Percentiles rank a stretch among this genome's conserved stretches.
Conservation (phyloP, 169 alveolate genomes). For the Pseudocohnilembus persalinus region DNA sequence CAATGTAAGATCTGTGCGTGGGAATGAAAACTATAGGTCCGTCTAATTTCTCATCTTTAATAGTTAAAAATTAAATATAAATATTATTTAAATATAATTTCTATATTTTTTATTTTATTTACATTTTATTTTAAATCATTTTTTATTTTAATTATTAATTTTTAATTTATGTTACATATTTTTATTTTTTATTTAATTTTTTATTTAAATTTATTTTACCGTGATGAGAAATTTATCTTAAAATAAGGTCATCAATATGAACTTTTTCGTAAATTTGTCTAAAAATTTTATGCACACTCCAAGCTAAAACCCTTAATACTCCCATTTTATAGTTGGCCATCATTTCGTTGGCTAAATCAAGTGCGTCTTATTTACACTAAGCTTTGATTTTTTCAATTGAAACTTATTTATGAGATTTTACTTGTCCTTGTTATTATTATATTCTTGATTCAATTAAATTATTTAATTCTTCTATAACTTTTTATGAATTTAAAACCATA, state of each 20-base stretch:
- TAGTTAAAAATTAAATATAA: background rate
- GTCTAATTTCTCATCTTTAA: slow-evolving; percentile 30
- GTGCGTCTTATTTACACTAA: slow-evolving; percentile 29
- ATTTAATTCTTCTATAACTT: slow-evolving; percentile 45
- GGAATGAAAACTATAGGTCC: slow-evolving; percentile 74
- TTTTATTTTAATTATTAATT: too few species aligned
- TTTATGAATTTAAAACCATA: slow-evolving; percentile 47
- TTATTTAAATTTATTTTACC: too few species aligned
- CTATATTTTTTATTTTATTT: too few species aligned
- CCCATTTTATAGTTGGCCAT: slow-evolving; percentile 49
- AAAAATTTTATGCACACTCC: slow-evolving; percentile 61
- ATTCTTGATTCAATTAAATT: slow-evolving; percentile 35
- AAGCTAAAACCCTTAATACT: slow-evolving; percentile 48
- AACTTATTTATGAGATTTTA: background rate
- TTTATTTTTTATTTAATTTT: too few species aligned
- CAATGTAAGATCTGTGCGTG: slow-evolving; percentile 82
- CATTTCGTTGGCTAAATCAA: slow-evolving; percentile 44
- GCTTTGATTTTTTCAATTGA: slow-evolving; percentile 18
- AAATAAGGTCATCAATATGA: slow-evolving; percentile 49
- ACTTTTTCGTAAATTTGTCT: slow-evolving; percentile 73
- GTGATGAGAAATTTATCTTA: slow-evolving; percentile 28
- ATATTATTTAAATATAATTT: too few species aligned
- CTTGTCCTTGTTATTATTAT: slow-evolving; percentile 10
- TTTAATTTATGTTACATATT: too few species aligned
- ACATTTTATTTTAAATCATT: too few species aligned